These are phyloP conservation scores for Penicillium crystallinum DNA, from an alignment of 495 filamentous ascomycete species.

Conservation along the genomic window DNA sequence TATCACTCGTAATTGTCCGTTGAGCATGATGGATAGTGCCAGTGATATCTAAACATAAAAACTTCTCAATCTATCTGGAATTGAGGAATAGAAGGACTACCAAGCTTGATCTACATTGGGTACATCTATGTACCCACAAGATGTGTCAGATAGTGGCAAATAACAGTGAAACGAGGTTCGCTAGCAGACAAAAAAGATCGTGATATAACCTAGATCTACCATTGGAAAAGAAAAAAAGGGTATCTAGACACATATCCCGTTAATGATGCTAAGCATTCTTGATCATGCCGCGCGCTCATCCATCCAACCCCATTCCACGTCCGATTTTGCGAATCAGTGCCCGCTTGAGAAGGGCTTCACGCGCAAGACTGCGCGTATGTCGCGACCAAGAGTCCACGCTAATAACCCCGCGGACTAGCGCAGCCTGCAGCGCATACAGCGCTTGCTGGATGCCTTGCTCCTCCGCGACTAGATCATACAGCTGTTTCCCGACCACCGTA, in stretches of 20 bases:
- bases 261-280: background rate
- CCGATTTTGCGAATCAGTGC: slow-evolving; percentile 86
- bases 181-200: background rate
- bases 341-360: slow-evolving; percentile 89
- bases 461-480: slow-evolving; percentile 83
- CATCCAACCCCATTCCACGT: slow-evolving; percentile 68
- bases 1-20: too few relatives aligned
- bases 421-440: slow-evolving; percentile 77
- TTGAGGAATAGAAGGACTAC: too few relatives aligned
- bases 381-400: slow-evolving; percentile 74
- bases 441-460: slow-evolving; percentile 79
- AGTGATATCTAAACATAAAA: too few relatives aligned
- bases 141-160: too few relatives aligned
- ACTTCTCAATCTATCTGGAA: too few relatives aligned
- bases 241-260: slow-evolving; percentile 11
- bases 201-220: background rate
- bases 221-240: slow-evolving; percentile 1
- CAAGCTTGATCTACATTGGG: too few relatives aligned
- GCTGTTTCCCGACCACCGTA: slow-evolving; percentile 85
- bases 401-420: slow-evolving; percentile 75
- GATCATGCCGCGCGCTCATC: slow-evolving; percentile 19
- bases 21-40: too few relatives aligned
- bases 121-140: too few relatives aligned
- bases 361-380: slow-evolving; percentile 73
- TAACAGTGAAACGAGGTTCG: too few relatives aligned